Conservation (phyloP, 176 grass and related monocot genomes). For the Lolium rigidum region DNA sequence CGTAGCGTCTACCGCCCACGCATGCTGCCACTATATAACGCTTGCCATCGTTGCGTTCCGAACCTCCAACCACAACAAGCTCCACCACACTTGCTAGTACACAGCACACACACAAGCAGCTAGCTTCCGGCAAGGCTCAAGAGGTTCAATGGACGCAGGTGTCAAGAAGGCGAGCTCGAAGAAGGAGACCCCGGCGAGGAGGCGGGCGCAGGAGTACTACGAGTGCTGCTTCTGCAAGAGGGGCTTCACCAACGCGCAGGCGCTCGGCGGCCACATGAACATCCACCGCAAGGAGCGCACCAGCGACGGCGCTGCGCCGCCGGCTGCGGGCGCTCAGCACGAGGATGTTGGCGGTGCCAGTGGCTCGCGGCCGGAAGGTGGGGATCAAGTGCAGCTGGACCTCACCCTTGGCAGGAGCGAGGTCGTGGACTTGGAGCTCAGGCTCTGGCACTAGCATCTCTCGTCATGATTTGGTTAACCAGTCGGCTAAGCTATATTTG, state of each 20-base stretch:
- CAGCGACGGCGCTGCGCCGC: neutral
- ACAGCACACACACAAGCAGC: neutral
- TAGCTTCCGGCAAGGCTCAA: neutral
- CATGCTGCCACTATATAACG: slow-evolving; percentile 5
- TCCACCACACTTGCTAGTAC: neutral
- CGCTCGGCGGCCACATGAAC: slow-evolving; percentile 83
- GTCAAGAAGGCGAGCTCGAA: slow-evolving; percentile 31
- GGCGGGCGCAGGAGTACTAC: slow-evolving; percentile 49
- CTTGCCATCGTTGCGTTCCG: neutral
- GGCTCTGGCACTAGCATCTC: slow-evolving; percentile 29
- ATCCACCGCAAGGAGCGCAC: slow-evolving; percentile 72
- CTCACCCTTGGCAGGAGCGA: slow-evolving; percentile 46
- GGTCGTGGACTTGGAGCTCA: slow-evolving; percentile 60
- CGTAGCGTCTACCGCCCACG: neutral
- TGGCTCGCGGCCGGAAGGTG: neutral
- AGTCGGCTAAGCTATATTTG: neutral
- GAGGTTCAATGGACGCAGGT: slow-evolving; percentile 39
- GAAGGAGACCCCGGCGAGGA: slow-evolving; percentile 25
- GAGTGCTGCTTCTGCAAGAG: slow-evolving; percentile 66
- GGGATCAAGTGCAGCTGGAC: slow-evolving; percentile 29
- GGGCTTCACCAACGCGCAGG: slow-evolving; percentile 82
- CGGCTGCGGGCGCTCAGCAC: neutral
- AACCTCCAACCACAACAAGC: slow-evolving; percentile 23
- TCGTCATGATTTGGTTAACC: neutral
- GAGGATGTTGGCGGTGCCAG: neutral